Evolutionary conservation across 2,329 filamentous ascomycete genomes (phyloP).

Genomic region (Chrysosphaeria jannelii): DNA sequence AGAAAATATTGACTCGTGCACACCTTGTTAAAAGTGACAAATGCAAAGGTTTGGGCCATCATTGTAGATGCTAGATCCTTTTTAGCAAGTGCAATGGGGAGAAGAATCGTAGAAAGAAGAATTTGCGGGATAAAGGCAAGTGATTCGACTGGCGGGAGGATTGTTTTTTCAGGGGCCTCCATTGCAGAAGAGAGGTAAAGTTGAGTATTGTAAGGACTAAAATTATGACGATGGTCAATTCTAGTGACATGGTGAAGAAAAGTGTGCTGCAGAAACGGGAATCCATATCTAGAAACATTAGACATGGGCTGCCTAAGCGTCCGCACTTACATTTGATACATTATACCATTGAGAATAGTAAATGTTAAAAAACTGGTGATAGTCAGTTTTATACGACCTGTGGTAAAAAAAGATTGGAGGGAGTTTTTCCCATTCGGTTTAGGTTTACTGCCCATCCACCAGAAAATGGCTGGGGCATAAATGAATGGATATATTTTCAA

Average conservation of each 20-base stretch:
- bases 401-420: slow-evolving; percentile 17
- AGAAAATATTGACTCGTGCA: slow-evolving; percentile 99
- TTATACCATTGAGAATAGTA: slow-evolving; percentile 10
- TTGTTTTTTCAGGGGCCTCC: slow-evolving; percentile 7
- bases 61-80: slow-evolving; percentile 56
- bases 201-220: slow-evolving; percentile 81
- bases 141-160: slow-evolving; percentile 27
- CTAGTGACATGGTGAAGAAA: slow-evolving; percentile 80
- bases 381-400: slow-evolving; percentile 24
- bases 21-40: slow-evolving; percentile 95
- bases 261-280: slow-evolving; percentile 62
- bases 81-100: slow-evolving; percentile 43
- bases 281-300: too few relatives aligned
- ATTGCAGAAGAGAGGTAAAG: slow-evolving; percentile 59
- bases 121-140: slow-evolving; percentile 77
- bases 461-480: slow-evolving; percentile 55
- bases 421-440: slow-evolving; percentile 1
- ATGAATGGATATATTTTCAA: slow-evolving; percentile 99
- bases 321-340: too few relatives aligned
- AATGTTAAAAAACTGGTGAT: slow-evolving; percentile 17
- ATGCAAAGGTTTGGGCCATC: slow-evolving; percentile 88
- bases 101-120: slow-evolving; percentile 42
- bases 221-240: slow-evolving; percentile 93
- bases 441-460: slow-evolving; percentile 34
- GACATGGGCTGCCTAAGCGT: too few relatives aligned